These are phyloP conservation scores for Citrullus colocynthis DNA, from an alignment of 306 rosid genomes.

Conservation along the genomic window DNA sequence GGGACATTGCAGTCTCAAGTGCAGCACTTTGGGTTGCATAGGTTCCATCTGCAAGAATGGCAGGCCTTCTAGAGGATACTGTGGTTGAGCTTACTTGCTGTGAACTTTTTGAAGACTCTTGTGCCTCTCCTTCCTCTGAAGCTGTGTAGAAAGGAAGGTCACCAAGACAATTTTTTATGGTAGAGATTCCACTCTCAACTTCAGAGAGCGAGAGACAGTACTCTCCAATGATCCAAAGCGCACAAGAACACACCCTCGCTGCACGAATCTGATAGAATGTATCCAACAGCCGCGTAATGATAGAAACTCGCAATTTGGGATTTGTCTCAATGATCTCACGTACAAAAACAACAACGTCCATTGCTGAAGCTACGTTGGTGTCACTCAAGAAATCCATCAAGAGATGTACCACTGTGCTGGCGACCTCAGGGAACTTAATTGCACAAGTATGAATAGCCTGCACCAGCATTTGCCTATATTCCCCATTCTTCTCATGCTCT, in stretches of 20 bases:
- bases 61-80: slow-evolving; percentile 88
- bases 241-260: slow-evolving; percentile 84
- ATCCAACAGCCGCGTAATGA: slow-evolving; percentile 77
- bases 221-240: slow-evolving; percentile 95
- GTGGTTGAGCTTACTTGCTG: slow-evolving; percentile 52
- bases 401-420: slow-evolving; percentile 89
- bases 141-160: slow-evolving; percentile 78
- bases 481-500: slow-evolving; percentile 96
- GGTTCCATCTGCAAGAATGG: slow-evolving; percentile 90
- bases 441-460: slow-evolving; percentile 95
- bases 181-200: slow-evolving; percentile 67
- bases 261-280: slow-evolving; percentile 91
- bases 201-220: slow-evolving; percentile 83
- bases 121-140: slow-evolving; percentile 69
- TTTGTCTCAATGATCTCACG: slow-evolving; percentile 94
- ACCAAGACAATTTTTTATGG: slow-evolving; percentile 87
- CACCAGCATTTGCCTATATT: slow-evolving; percentile 89
- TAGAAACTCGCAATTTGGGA: slow-evolving; percentile 79
- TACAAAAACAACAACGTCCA: slow-evolving; percentile 84
- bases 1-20: slow-evolving; percentile 81
- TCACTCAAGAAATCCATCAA: slow-evolving; percentile 98
- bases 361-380: slow-evolving; percentile 76
- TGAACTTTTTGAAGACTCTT: slow-evolving; percentile 39
- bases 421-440: slow-evolving; percentile 92
- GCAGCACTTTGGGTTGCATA: slow-evolving; percentile 99